Evolutionary conservation across 2,329 filamentous ascomycete genomes (phyloP).

Genomic region (Pyrenophora seminiperda): DNA sequence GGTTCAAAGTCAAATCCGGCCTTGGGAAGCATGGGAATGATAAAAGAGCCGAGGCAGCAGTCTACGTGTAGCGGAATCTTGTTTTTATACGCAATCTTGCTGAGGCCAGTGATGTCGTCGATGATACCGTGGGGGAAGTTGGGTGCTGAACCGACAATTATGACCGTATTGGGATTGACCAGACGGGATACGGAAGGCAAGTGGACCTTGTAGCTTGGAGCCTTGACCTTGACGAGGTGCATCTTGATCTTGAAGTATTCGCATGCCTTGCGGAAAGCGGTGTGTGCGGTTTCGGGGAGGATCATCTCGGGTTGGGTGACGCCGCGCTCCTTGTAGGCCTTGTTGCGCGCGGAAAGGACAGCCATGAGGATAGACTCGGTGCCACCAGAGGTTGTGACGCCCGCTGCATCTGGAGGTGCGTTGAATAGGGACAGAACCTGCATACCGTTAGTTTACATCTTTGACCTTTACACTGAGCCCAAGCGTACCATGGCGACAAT

Average conservation of each 20-base stretch:
- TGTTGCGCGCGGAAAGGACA: slow-evolving; percentile 85
- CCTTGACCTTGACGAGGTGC: slow-evolving; percentile 85
- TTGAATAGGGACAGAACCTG: slow-evolving; percentile 80
- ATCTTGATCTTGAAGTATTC: slow-evolving; percentile 97
- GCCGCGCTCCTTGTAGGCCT: slow-evolving; percentile 81
- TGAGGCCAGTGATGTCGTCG: slow-evolving; percentile 87
- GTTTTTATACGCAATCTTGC: slow-evolving; percentile 77
- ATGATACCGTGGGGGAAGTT: slow-evolving; percentile 99
- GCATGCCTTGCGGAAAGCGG: slow-evolving; percentile 93
- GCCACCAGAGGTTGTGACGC: slow-evolving; percentile 88
- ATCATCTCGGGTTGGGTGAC: slow-evolving; percentile 98
- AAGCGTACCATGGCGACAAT: slow-evolving; percentile 84
- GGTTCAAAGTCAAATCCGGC: slow-evolving; percentile 88
- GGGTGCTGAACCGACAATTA: slow-evolving; percentile 91
- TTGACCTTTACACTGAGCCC: neutral
- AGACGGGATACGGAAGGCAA: slow-evolving; percentile 77
- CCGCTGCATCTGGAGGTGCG: slow-evolving; percentile 80
- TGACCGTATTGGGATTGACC: slow-evolving; percentile 90
- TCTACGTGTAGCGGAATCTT: slow-evolving; percentile 92
- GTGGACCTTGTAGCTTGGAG: slow-evolving; percentile 83
- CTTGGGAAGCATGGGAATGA: slow-evolving; percentile 87
- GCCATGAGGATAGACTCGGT: slow-evolving; percentile 98
- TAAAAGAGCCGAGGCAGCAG: slow-evolving; percentile 95
- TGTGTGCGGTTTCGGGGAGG: slow-evolving; percentile 90
- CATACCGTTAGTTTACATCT: slow-evolving; percentile 7